phyloP scores from a whole-genome alignment of 768 basidiomycete species.

The Psilocybe azurescens region DNA sequence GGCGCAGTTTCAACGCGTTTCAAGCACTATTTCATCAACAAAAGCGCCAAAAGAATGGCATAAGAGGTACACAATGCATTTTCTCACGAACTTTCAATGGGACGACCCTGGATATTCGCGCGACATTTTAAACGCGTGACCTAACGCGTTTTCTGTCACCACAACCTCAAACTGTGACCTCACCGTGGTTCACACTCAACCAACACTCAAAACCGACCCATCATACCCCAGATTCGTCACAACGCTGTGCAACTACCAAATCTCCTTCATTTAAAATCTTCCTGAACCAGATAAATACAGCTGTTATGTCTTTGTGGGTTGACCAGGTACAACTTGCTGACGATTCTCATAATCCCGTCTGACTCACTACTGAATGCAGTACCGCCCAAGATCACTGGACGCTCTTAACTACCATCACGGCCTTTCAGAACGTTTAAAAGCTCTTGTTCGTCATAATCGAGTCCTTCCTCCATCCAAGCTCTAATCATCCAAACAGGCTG shows the following conservation, averaged over 20 bases:
- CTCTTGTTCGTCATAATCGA: slow-evolving; percentile 58
- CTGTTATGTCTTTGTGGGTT: slow-evolving; percentile 71
- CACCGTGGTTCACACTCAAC: neutral
- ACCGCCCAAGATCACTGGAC: slow-evolving; percentile 83
- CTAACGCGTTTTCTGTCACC: slow-evolving; percentile 27
- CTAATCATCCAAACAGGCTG: slow-evolving; percentile 53
- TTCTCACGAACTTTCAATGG: too few species aligned
- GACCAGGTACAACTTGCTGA: slow-evolving; percentile 49
- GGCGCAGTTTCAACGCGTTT: too few species aligned
- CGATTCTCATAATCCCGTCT: too few species aligned
- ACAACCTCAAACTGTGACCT: neutral
- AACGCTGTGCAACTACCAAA: neutral
- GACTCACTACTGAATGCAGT: slow-evolving; percentile 46
- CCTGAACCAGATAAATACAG: neutral
- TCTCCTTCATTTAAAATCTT: neutral
- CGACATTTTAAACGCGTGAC: slow-evolving; percentile 18
- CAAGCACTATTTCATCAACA: too few species aligned
- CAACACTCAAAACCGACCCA: neutral
- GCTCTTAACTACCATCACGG: slow-evolving; percentile 87
- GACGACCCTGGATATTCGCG: too few species aligned
- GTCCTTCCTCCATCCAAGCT: neutral
- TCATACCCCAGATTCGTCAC: neutral
- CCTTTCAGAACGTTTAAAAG: slow-evolving; percentile 79
- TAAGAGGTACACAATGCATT: too few species aligned
- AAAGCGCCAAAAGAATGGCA: too few species aligned